Percentiles rank a stretch among this genome's conserved stretches.
Conservation (phyloP, 345 rosid species). For the Limnanthes douglasii region DNA sequence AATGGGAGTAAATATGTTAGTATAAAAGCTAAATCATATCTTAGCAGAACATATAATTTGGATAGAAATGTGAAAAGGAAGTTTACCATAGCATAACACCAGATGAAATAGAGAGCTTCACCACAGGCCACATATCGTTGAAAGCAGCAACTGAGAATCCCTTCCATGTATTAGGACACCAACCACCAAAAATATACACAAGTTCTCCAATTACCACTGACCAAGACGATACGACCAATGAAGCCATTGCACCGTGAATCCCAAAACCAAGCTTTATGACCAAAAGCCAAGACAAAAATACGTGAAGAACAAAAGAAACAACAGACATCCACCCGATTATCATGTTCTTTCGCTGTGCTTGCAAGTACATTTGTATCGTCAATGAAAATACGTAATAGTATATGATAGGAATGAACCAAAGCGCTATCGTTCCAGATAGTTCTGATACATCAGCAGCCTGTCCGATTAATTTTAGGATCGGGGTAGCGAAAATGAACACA, state of each 20-base stretch:
- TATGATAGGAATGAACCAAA: conserved; percentile 17
- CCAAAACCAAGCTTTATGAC: conserved; percentile 10
- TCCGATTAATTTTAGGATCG: conserved; percentile 10
- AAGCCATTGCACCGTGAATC: conserved; percentile 16
- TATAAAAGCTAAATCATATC: too few species aligned
- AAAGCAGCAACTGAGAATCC: conserved; percentile 18
- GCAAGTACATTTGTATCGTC: conserved; percentile 18
- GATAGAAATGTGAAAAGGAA: conserved; percentile 3
- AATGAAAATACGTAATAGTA: conserved; percentile 11
- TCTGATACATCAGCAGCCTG: conserved; percentile 9
- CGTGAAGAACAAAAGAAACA: conserved; percentile 6
- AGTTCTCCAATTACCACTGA: conserved; percentile 12
- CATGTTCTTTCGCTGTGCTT: conserved; percentile 14
- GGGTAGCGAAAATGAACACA: conserved; percentile 13
- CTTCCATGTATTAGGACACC: conserved; percentile 19
- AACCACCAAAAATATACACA: conserved; percentile 17
- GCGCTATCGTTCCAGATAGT: conserved; percentile 7
- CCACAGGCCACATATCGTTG: conserved; percentile 9
- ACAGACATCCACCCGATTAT: conserved; percentile 12
- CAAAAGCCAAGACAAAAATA: conserved; percentile 12
- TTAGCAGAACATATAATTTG: too few species aligned
- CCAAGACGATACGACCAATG: conserved; percentile 16
- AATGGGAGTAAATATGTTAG: too few species aligned
- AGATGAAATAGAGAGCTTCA: conserved; percentile 18
- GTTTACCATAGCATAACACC: conserved; percentile 25